Evolutionary conservation across 2,329 filamentous ascomycete genomes (phyloP), one percentile per base, ranked within the genome.

Genomic region (Aspergillus nomiae): DNA sequence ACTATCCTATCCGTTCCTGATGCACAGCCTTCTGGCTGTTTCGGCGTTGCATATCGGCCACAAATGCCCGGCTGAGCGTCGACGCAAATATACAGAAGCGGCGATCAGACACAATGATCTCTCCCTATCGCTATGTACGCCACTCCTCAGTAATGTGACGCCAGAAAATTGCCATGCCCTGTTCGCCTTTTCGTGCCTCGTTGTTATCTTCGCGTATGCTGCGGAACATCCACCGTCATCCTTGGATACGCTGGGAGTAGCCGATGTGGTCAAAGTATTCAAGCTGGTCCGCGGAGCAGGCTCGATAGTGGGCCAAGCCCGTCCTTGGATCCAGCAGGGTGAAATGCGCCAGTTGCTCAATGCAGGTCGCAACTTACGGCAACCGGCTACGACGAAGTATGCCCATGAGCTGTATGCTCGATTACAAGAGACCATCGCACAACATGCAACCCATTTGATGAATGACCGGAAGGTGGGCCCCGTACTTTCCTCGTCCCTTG

Each of bases 11-110:
- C 63, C 59, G 12, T 65, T 65, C 30, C 50, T 67, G 0, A 65
- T 67, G 65, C 59, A 63, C 50, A 59, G 63, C n/a, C 8, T 67
- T 2, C 43, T 67, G 24, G 63, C 61, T 9, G 46, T 67, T 14
- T 61, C 63, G 1, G 65, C 65, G 1, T 36, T 67, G 2, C 63
- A 67, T 45, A 57, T 61, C 2, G 48, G 41, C 7, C 59, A 57
- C 36, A 58, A 36, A 26, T 41, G 43, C 4, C 43, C 58, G 2
- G 2, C 48, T 2, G 56, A 59, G 10, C 30, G 46, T 12, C 36
- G 56, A 5, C 55, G 26, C 12, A 43, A 24, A 14, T 65, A 63
- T 28, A 56, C 30, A 0, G 55, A 67, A 16, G 57, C 58, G 3
- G 60, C 64, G 26, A 61, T 63, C 41, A 64, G n/a, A 3, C 63